Percentiles rank a stretch among this genome's conserved stretches.
Conservation (phyloP, 345 rosid species). For the Hibiscus syriacus region DNA sequence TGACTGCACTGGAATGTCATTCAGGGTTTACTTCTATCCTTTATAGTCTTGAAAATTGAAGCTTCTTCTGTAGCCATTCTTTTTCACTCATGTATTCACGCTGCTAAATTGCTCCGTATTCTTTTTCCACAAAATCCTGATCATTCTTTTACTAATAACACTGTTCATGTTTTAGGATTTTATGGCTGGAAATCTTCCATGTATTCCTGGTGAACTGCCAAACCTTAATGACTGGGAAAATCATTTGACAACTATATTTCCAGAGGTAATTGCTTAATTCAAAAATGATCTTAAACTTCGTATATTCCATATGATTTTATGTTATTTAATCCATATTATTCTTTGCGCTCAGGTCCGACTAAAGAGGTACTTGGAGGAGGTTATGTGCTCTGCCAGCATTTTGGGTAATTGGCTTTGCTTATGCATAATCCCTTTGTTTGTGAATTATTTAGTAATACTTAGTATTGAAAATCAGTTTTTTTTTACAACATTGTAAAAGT, state of each 20-base stretch:
- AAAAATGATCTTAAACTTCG: neutral
- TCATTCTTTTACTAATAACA: neutral
- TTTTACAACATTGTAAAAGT: neutral
- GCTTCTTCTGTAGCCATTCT: conserved; percentile 9
- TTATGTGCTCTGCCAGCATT: conserved; percentile 93
- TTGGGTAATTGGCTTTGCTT: conserved; percentile 52
- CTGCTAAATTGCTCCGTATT: neutral
- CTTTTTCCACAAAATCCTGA: neutral
- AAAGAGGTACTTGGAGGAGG: conserved; percentile 96
- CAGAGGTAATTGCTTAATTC: conserved; percentile 54
- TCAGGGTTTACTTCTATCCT: conserved; percentile 72
- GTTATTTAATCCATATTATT: conserved; percentile 12
- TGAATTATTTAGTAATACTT: neutral
- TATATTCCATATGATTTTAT: conserved; percentile 3
- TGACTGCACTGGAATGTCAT: conserved; percentile 93
- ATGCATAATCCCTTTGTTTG: neutral
- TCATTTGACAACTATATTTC: conserved; percentile 94
- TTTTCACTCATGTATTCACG: neutral
- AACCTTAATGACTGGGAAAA: conserved; percentile 95
- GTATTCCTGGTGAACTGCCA: conserved; percentile 89
- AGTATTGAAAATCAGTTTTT: conserved; percentile 1
- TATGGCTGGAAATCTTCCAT: conserved; percentile 88
- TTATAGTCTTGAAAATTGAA: conserved; percentile 25
- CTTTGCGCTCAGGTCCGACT: conserved; percentile 61
- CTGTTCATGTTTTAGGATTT: conserved; percentile 60